Evolutionary conservation across 345 rosid genomes (phyloP).

Genomic region (Ailanthus altissimus): DNA sequence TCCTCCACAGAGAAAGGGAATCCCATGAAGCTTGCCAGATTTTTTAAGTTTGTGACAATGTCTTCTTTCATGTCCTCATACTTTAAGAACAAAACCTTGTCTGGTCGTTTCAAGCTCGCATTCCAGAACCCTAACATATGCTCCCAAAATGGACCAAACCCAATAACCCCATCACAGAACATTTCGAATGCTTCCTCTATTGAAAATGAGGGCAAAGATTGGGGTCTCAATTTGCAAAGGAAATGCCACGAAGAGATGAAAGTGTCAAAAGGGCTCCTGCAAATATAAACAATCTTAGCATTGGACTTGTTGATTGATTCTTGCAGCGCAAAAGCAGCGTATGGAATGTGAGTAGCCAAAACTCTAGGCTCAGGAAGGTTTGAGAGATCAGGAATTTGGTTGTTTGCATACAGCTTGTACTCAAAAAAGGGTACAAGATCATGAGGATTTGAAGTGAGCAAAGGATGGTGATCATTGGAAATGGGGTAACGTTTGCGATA

Average conservation of each 20-base stretch:
- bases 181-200: constrained; percentile 47
- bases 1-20: constrained; percentile 49
- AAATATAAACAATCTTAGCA: constrained; percentile 44
- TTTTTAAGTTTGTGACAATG: constrained; percentile 27
- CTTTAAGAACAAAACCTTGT: constrained; percentile 40
- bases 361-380: constrained; percentile 36
- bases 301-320: constrained; percentile 32
- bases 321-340: constrained; percentile 21
- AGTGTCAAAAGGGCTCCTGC: constrained; percentile 52
- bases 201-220: constrained; percentile 22
- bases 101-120: constrained; percentile 43
- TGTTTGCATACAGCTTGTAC: constrained; percentile 42
- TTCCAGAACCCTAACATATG: constrained; percentile 57
- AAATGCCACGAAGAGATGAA: constrained; percentile 55
- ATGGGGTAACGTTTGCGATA: constrained; percentile 29
- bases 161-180: constrained; percentile 46
- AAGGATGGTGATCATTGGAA: constrained; percentile 33
- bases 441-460: constrained; percentile 53
- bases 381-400: constrained; percentile 44
- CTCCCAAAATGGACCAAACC: constrained; percentile 55
- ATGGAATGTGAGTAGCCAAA: constrained; percentile 56
- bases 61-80: constrained; percentile 56
- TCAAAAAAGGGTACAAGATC: constrained; percentile 64
- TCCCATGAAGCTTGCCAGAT: constrained; percentile 43
- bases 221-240: constrained; percentile 28